phyloP scores from a whole-genome alignment of 345 rosid species.

The Linum usitatissimum region DNA sequence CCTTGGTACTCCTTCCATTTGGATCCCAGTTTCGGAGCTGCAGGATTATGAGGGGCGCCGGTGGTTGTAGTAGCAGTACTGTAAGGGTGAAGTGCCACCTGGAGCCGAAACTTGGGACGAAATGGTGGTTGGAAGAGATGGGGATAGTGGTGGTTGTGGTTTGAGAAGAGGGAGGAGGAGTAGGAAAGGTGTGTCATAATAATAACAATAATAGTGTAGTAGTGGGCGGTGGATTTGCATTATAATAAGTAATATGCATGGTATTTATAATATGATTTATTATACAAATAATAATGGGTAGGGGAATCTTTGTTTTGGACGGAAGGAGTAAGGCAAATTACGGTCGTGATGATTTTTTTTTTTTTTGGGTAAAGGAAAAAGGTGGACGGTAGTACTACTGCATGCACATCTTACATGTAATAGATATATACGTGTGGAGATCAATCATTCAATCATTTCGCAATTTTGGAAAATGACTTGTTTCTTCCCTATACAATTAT shows the following conservation, averaged over 20 bases:
- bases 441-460: too few relatives aligned
- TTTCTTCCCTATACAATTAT: too few relatives aligned
- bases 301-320: neutral
- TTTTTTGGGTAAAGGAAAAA: neutral
- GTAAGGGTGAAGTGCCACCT: neutral
- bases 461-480: too few relatives aligned
- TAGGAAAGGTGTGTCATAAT: neutral
- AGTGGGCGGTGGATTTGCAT: neutral
- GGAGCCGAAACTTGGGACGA: neutral
- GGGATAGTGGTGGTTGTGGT: neutral
- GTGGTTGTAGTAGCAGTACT: neutral
- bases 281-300: neutral
- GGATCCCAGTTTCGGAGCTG: constrained; percentile 7
- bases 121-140: neutral
- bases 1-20: constrained; percentile 26
- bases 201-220: neutral
- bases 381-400: neutral
- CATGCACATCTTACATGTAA: neutral
- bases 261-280: neutral
- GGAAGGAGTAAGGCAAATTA: neutral
- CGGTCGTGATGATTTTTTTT: too few relatives aligned
- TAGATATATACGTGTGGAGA: too few relatives aligned
- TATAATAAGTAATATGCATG: neutral
- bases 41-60: neutral
- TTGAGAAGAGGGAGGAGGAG: neutral